Evolutionary conservation across 345 rosid species (phyloP), one percentile per base, ranked within the genome.

Genomic region (Conringia planisiliqua): DNA sequence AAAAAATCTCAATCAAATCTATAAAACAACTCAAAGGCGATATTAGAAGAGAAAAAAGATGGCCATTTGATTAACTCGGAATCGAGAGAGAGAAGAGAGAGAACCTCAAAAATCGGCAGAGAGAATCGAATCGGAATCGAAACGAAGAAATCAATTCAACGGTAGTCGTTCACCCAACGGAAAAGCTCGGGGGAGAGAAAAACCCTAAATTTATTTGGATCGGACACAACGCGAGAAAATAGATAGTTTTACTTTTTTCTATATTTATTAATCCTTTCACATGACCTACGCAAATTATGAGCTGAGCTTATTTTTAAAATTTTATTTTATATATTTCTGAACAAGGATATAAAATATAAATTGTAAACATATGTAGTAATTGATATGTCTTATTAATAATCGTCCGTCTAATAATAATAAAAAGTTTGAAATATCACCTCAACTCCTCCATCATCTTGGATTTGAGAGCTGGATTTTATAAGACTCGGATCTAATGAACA

Each of bases 121-220:
- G 61, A 73, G 75, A 67, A 78, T 68, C 72, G 47, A 72, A 72
- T 71, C 73, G 51, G 29, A 72, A 67, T 72, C 78, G 59, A 59
- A 77, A 71, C 26, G 51, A 62, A 38, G 70, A 58, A 78, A 66
- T 64, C 18, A 56, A 77, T 65, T 73, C 75, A 74, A 74, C 62
- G 75, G 71, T 62, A 46, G 66, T 62, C 69, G 82, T 77, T 71
- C 44, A 58, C 26, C 38, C 76, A 65, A 77, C 55, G 71, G 46
- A 52, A 47, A 62, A 60, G 69, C 65, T 73, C 48, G 64, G 32
- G 61, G 12, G 30, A 68, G 67, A 69, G 71, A 55, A 70, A 74
- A 79, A 79, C 82, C 82, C 82, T 75, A 75, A 75, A 35, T 65
- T 48, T 10, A 20, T 32, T 59, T 42, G 54, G 69, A 68, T 76